phyloP scores from a whole-genome alignment of 352 stramenopile species.

The Pythium plurisporium region DNA sequence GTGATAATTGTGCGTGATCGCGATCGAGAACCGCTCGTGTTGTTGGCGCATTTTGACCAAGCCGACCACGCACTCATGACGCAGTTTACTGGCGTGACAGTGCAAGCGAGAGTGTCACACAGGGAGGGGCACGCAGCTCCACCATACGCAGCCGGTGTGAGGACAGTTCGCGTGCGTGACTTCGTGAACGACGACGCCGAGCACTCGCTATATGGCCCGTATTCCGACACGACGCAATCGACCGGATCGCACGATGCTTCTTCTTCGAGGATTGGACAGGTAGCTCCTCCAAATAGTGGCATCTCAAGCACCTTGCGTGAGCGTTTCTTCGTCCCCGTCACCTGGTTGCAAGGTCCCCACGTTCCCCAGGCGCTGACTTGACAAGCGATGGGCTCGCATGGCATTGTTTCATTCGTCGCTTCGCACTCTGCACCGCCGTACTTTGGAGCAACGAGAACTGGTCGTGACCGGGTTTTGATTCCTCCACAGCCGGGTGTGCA shows the following conservation, averaged over 20 bases:
- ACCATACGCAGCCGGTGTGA: slow-evolving; percentile 32
- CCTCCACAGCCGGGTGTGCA: neutral
- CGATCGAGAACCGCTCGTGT: slow-evolving; percentile 8
- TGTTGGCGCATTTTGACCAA: slow-evolving; percentile 27
- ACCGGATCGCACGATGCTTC: slow-evolving; percentile 36
- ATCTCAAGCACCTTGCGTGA: slow-evolving; percentile 27
- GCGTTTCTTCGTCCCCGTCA: slow-evolving; percentile 27
- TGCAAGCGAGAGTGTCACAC: slow-evolving; percentile 15
- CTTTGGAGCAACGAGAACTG: slow-evolving; percentile 28
- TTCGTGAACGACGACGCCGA: slow-evolving; percentile 36
- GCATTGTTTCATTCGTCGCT: slow-evolving; percentile 18
- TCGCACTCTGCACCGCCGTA: slow-evolving; percentile 34
- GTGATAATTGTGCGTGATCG: slow-evolving; percentile 28
- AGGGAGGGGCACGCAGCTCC: slow-evolving; percentile 29
- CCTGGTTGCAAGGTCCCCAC: slow-evolving; percentile 33
- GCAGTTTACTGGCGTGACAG: slow-evolving; percentile 22
- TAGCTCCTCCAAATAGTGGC: slow-evolving; percentile 40
- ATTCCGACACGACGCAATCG: slow-evolving; percentile 34
- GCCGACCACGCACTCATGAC: slow-evolving; percentile 19
- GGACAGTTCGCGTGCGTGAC: slow-evolving; percentile 35
- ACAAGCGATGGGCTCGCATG: slow-evolving; percentile 20
- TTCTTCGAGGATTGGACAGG: slow-evolving; percentile 35
- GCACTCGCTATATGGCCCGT: slow-evolving; percentile 37
- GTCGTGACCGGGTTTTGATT: slow-evolving; percentile 31
- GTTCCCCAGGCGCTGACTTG: slow-evolving; percentile 31